Evolutionary conservation across 1,284 basidiomycete species (phyloP), one percentile per base, ranked within the genome.

Genomic region (Malassezia restricta): DNA sequence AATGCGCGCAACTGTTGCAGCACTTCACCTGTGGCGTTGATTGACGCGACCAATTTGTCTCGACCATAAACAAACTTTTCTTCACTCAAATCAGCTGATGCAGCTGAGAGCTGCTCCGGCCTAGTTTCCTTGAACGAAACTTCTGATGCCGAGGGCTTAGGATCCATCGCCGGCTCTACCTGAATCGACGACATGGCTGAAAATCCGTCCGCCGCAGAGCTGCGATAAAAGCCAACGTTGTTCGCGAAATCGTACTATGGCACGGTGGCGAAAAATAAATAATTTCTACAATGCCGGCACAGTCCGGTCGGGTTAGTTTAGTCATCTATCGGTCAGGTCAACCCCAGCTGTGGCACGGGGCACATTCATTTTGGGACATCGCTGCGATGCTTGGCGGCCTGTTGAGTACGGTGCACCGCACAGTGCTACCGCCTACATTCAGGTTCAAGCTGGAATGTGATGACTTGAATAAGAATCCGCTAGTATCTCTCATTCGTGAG

Each of bases 1-100:
- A 91, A 92, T 57, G 79, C 77, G 56, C 82, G 81, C 30, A 95
- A 76, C 62, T 85, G 83, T 48, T 75, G 76, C 35, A 94, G 77
- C 43, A 95, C 79, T 15, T 76, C 71, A 65, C 81, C 80, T 30
- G 87, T 83, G 0, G 80, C 77, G 63, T 85, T 81, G 60, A 92
- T 81, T 20, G 84, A 86, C 40, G 77, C 76, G 28, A 86, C 78
- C 49, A 94, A 77, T 41, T 87, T 33, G 24, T 55, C 53, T 14
- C 53, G 48, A 32, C 53, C 31, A 20, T 33, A 32, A 5, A 43
- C 30, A 32, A 28, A 49, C 24, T 27, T 5, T 40, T 54, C 51
- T 17, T 54, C 38, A 20, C 33, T 42, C 50, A 52, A 42, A 24
- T 52, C 50, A 28, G 44, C 6, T 17, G 44, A 9, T n/a, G 39